These are phyloP conservation scores for Coprinellus micaceus DNA, from an alignment of 768 basidiomycete species.

Conservation along the genomic window DNA sequence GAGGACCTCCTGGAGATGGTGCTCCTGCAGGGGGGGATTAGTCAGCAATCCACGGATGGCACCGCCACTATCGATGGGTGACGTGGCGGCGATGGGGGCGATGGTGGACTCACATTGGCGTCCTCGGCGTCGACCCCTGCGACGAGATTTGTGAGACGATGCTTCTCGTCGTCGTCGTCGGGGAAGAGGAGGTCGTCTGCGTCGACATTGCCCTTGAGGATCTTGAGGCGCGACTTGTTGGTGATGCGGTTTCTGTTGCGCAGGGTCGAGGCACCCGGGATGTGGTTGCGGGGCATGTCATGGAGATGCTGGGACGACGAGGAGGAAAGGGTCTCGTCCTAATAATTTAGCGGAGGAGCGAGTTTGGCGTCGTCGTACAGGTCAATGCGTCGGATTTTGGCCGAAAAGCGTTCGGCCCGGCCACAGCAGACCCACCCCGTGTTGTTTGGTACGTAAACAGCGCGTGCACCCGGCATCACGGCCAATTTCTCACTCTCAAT, in stretches of 20 bases:
- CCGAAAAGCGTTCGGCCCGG: conserved; percentile 64
- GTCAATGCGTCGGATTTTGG: conserved; percentile 57
- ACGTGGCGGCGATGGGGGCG: conserved; percentile 33
- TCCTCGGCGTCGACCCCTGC: conserved; percentile 92
- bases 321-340: conserved; percentile 31
- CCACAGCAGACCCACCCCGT: conserved; percentile 35
- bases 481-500: conserved; percentile 12
- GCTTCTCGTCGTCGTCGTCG: conserved; percentile 84
- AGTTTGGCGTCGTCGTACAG: conserved; percentile 46
- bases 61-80: conserved; percentile 44
- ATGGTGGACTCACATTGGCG: conserved; percentile 78
- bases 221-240: conserved; percentile 87
- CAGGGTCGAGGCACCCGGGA: conserved; percentile 72
- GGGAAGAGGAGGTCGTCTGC: conserved; percentile 76
- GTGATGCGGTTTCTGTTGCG: conserved; percentile 88
- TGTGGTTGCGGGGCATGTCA: conserved; percentile 85
- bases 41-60: conserved; percentile 50
- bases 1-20: conserved; percentile 50
- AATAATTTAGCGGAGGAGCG: conserved; percentile 30
- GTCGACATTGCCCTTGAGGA: conserved; percentile 78
- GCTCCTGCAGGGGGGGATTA: conserved; percentile 48
- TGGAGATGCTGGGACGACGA: conserved; percentile 48
- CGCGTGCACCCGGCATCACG: conserved; percentile 17
- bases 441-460: conserved; percentile 39
- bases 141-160: conserved; percentile 68